Evolutionary conservation across 257 asterid genomes (phyloP), one percentile per base, ranked within the genome.

Genomic region (Primulina eburnea): DNA sequence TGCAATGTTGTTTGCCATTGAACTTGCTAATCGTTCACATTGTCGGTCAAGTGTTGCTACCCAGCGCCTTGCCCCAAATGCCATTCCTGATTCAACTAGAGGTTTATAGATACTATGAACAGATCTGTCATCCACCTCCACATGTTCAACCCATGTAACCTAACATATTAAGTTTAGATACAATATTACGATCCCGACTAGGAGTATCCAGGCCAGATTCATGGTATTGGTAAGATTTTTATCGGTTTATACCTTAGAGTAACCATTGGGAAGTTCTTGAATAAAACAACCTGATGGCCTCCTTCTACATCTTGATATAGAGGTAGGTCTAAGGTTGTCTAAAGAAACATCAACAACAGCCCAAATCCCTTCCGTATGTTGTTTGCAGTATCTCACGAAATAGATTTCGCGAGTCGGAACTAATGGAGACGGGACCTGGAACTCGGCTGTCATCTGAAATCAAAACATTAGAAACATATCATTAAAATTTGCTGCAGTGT

Each of bases 91-190:
- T 3, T 71, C 59, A 1, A 89, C 64, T 10, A 89, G 62, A 17
- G 89, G 78, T 61, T 68, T 81, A 68, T 79, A 83, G 16, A 87
- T 69, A 12, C 30, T 29, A 5, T 81, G 78, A 69, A 55, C 47
- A 8, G 52, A 75, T 65, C 66, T 50, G 11, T 78, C 78, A 9
- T 79, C 73, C 17, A 78, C 84, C 63, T 82, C 84, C 0, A 83
- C 87, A 76, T 89, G 89, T 60, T 89, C 96, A 7, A 87, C 72
- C 96, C 96, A 88, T 14, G 74, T 81, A 5, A 85, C 79, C 91
- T 85, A 17, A 50, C 57, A 50, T 50, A 17, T 4, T 50, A 50
- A 50, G 57, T 8, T 17, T 5, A 50, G 21, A 50, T 18, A 50
- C 21, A 16, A 50, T 50, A 4, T 50, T 5, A 50, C 18, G 7